phyloP scores from a whole-genome alignment of 2,329 filamentous ascomycete genomes.

The Ilyonectria sp. region DNA sequence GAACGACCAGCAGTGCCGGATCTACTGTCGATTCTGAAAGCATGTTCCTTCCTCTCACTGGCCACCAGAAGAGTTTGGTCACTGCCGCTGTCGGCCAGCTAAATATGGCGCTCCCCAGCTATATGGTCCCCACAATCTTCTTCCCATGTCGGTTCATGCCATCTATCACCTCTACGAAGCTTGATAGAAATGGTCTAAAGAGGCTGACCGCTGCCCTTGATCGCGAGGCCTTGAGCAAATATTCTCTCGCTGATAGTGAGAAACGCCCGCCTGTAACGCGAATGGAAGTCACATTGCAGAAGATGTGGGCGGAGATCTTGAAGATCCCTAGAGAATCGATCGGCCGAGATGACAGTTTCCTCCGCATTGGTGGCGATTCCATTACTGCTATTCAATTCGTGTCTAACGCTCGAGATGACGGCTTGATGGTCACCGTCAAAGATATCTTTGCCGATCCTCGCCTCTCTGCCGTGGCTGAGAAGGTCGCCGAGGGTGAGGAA shows the following conservation, averaged over 20 bases:
- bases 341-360: slow-evolving; percentile 61
- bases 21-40: slow-evolving; percentile 5
- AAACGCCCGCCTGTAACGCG: slow-evolving; percentile 17
- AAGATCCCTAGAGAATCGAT: slow-evolving; percentile 49
- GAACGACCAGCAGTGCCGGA: background rate
- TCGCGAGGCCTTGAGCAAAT: slow-evolving; percentile 7
- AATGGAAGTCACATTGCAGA: slow-evolving; percentile 46
- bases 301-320: slow-evolving; percentile 57
- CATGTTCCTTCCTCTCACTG: background rate
- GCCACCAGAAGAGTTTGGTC: background rate
- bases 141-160: slow-evolving; percentile 35
- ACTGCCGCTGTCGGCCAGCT: slow-evolving; percentile 6
- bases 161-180: slow-evolving; percentile 28
- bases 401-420: slow-evolving; percentile 56
- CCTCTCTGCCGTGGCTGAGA: slow-evolving; percentile 17
- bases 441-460: slow-evolving; percentile 55
- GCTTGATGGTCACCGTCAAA: slow-evolving; percentile 59
- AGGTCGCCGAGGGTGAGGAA: slow-evolving; percentile 37
- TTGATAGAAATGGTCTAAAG: slow-evolving; percentile 19
- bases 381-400: slow-evolving; percentile 65
- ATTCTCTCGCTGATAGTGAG: slow-evolving; percentile 9
- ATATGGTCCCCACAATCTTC: slow-evolving; percentile 40
- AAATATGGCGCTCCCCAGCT: slow-evolving; percentile 23
- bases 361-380: slow-evolving; percentile 65
- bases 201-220: slow-evolving; percentile 16